Conservation (phyloP, 345 rosid species). For the Gossypium stocksii region DNA sequence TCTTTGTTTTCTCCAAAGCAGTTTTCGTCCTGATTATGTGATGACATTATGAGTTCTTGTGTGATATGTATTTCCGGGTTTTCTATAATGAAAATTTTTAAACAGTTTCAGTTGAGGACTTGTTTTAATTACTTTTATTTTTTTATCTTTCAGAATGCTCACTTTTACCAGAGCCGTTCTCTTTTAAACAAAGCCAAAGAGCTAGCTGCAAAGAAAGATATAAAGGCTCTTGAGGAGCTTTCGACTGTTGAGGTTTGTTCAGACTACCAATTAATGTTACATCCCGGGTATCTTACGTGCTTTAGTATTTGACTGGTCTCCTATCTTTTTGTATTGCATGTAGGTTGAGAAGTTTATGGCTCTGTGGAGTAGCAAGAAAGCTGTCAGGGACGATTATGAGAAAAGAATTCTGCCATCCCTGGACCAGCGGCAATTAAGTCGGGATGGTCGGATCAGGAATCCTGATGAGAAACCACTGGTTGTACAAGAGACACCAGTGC, state of each 20-base stretch:
- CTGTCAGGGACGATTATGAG: conserved; percentile 81
- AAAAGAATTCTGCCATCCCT: conserved; percentile 58
- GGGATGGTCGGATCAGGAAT: conserved; percentile 65
- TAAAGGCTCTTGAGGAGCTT: conserved; percentile 46
- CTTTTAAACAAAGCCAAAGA: conserved; percentile 41
- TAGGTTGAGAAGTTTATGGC: conserved; percentile 80
- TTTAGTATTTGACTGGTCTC: conserved; percentile 2
- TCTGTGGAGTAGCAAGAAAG: conserved; percentile 63
- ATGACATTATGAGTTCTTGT: not conserved
- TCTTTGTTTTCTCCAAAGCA: not conserved
- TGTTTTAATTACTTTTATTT: not conserved
- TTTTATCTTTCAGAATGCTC: conserved; percentile 38
- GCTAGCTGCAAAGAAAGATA: conserved; percentile 48
- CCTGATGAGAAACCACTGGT: conserved; percentile 60
- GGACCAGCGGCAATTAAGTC: conserved; percentile 53
- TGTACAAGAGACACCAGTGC: conserved; percentile 33
- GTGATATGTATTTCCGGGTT: not conserved
- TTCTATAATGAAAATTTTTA: not conserved
- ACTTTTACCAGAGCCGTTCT: conserved; percentile 35
- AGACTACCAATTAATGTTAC: not conserved
- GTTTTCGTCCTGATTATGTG: not conserved
- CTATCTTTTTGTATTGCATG: conserved; percentile 19
- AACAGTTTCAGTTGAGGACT: not conserved
- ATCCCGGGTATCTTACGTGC: not conserved
- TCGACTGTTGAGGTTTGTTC: conserved; percentile 36